Evolutionary conservation across 2,329 filamentous ascomycete species (phyloP).

Genomic region (Xylariaceae sp.): DNA sequence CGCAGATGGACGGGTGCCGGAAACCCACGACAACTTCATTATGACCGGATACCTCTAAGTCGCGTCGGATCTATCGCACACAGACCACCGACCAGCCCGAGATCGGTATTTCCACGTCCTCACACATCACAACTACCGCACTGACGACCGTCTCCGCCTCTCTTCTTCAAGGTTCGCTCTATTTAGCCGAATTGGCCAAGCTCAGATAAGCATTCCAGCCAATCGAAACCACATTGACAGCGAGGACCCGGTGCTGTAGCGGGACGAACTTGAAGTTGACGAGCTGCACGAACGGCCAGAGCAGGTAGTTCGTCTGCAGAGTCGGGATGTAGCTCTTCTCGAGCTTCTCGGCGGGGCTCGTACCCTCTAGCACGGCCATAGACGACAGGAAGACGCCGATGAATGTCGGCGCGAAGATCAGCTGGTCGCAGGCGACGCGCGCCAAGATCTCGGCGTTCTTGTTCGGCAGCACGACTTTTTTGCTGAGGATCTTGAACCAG

Average conservation of each 20-base stretch:
- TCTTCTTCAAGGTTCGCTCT: background rate
- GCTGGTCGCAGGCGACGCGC: slow-evolving; percentile 77
- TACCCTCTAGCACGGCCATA: slow-evolving; percentile 80
- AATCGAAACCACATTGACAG: slow-evolving; percentile 77
- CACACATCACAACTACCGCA: background rate
- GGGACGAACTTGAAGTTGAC: slow-evolving; percentile 87
- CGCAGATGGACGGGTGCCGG: no score
- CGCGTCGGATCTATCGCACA: no score
- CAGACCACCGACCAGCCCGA: no score
- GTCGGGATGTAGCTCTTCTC: slow-evolving; percentile 66
- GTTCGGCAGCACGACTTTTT: slow-evolving; percentile 59
- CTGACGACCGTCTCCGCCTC: background rate
- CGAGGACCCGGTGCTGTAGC: slow-evolving; percentile 74
- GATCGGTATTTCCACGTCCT: no score
- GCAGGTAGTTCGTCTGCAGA: slow-evolving; percentile 76
- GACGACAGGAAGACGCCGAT: slow-evolving; percentile 75
- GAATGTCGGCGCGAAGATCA: slow-evolving; percentile 78
- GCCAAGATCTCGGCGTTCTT: slow-evolving; percentile 68
- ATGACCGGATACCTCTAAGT: no score
- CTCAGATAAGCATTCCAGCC: slow-evolving; percentile 65
- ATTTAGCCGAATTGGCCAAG: slow-evolving; percentile 45
- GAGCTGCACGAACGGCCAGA: slow-evolving; percentile 84
- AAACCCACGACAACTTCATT: no score
- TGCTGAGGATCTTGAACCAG: slow-evolving; percentile 80
- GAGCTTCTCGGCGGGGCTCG: slow-evolving; percentile 60